Evolutionary conservation across 352 stramenopile genomes (phyloP), one percentile per base, ranked within the genome.

Genomic region (Albugo laibachii): DNA sequence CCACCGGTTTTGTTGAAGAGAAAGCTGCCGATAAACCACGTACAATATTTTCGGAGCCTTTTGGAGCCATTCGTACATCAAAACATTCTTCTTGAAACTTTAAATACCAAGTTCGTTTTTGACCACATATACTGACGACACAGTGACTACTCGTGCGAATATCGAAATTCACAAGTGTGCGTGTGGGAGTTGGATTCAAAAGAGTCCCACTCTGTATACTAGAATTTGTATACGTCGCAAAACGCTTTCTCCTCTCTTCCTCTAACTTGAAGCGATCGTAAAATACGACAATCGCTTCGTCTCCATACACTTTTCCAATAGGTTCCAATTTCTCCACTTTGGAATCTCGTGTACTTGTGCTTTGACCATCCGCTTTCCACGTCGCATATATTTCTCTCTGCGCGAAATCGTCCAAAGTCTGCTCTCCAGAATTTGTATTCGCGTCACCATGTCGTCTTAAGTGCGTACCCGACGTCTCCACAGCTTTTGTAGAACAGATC

Each of bases 221-320:
- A 10, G 8, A 8, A 31, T 31, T 31, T 31, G 24, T 31, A 31
- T 31, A 10, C 24, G 24, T 31, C 24, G 24, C 24, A 31, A 31
- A 3, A 31, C 8, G 8, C 24, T 31, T 31, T 31, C 24, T 3
- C 8, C 8, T 31, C 24, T 85, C 70, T 36, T 56, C 59, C 27
- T 66, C 58, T 41, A 52, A 53, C 21, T 59, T n/a, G 0, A 58
- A 53, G 5, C 59, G 64, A 55, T 85, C 67, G 59, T 70, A 62
- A 47, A 83, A 85, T 40, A 85, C 66, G 5, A 85, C 57, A n/a
- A 83, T 66, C 11, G 67, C 70, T 47, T 80, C 62, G 43, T 66
- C 70, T 41, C 70, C 73, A 13, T 55, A 54, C 40, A 85, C 71
- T 52, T 74, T 80, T 46, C 73, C 63, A 3, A 76, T 52, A 3